A percentile compares a stretch with the other conserved stretches of the same genome.
These are phyloP conservation scores for Suillus lakei DNA, from an alignment of 768 basidiomycete genomes.

Conservation along the genomic window DNA sequence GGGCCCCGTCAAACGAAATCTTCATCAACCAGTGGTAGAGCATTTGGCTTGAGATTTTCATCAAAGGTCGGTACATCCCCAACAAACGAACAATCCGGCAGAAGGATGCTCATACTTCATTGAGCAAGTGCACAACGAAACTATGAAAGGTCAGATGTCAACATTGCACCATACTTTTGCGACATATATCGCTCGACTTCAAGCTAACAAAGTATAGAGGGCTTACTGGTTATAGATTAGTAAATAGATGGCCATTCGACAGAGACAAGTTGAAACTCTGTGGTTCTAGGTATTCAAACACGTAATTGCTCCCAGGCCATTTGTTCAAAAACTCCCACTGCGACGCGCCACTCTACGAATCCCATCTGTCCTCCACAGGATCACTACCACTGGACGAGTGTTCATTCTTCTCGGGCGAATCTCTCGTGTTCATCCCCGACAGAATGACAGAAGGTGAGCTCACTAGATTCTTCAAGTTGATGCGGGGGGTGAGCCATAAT, in stretches of 20 bases:
- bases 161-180: neutral
- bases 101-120: neutral
- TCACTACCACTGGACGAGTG: slow-evolving; percentile 1
- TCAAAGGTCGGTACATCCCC: too few relatives aligned
- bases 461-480: too few relatives aligned
- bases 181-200: neutral
- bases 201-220: neutral
- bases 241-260: slow-evolving; percentile 3
- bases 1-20: too few relatives aligned
- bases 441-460: slow-evolving; percentile 5
- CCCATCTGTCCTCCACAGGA: neutral
- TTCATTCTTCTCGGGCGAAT: neutral
- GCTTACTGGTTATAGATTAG: slow-evolving; percentile 8
- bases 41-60: too few relatives aligned
- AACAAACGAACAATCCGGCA: neutral
- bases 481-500: too few relatives aligned
- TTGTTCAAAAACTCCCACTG: too few relatives aligned
- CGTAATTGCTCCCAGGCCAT: too few relatives aligned
- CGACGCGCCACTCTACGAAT: too few relatives aligned
- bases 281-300: slow-evolving; percentile 7
- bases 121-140: neutral
- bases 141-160: neutral
- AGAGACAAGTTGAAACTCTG: slow-evolving; percentile 1
- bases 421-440: neutral
- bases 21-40: too few relatives aligned